These are phyloP conservation scores for Nemania bipapillata DNA, from an alignment of 2,329 filamentous ascomycete species.

Conservation along the genomic window DNA sequence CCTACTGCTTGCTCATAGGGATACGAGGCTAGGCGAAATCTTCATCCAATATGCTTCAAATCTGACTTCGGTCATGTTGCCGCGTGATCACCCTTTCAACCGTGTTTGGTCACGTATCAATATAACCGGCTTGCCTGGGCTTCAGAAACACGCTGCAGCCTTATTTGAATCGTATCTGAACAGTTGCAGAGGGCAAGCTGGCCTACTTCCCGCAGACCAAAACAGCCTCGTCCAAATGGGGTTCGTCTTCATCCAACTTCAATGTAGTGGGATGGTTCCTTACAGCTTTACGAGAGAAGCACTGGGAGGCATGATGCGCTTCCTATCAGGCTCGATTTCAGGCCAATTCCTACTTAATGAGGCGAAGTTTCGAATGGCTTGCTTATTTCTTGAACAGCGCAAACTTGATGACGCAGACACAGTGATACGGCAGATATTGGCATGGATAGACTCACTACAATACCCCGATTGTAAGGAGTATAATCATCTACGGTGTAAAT, in stretches of 20 bases:
- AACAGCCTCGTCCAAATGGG: constrained; percentile 44
- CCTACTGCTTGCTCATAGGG: constrained; percentile 44
- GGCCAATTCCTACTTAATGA: constrained; percentile 46
- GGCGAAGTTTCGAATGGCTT: constrained; percentile 44
- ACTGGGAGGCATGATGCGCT: constrained; percentile 39
- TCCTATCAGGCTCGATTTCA: constrained; percentile 31
- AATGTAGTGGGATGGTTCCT: constrained; percentile 45
- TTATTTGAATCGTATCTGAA: constrained; percentile 47
- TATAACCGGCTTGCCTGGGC: constrained; percentile 43
- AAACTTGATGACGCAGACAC: constrained; percentile 42
- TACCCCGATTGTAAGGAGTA: constrained; percentile 20
- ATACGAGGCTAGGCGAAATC: constrained; percentile 41
- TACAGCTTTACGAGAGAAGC: constrained; percentile 42
- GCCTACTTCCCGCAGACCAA: constrained; percentile 36
- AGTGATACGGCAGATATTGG: constrained; percentile 38
- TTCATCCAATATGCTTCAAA: constrained; percentile 48
- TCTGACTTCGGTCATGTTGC: constrained; percentile 44
- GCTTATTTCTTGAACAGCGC: constrained; percentile 38
- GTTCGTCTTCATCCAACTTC: constrained; percentile 48
- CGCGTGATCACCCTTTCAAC: constrained; percentile 46
- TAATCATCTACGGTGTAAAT: constrained; percentile 44
- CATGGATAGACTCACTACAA: constrained; percentile 42
- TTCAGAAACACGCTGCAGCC: constrained; percentile 42
- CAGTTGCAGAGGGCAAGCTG: constrained; percentile 44
- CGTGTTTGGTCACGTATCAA: constrained; percentile 47